These are phyloP conservation scores for Astrothelium macrocarpum DNA, from an alignment of 495 filamentous ascomycete genomes.

Conservation along the genomic window DNA sequence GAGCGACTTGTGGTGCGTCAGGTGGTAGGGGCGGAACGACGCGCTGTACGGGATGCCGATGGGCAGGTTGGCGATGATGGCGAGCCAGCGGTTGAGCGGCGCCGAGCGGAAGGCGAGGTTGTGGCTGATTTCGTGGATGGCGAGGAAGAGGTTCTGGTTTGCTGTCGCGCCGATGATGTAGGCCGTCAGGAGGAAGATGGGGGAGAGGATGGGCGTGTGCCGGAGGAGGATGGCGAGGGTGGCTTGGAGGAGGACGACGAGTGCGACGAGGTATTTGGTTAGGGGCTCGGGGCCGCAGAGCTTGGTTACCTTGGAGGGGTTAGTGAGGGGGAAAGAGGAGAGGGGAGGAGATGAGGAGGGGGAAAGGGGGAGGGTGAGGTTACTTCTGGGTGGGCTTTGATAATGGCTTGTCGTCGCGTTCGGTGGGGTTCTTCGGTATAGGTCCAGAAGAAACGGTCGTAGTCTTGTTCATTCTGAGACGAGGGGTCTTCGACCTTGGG, in stretches of 20 bases:
- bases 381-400: slow-evolving; percentile 98
- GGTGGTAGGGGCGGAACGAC: slow-evolving; percentile 96
- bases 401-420: slow-evolving; percentile 81
- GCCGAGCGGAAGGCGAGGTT: slow-evolving; percentile 88
- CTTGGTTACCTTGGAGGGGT: slow-evolving; percentile 65
- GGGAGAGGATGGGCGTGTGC: slow-evolving; percentile 70
- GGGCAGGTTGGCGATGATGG: slow-evolving; percentile 88
- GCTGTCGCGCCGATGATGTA: slow-evolving; percentile 92
- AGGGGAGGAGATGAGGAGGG: not conserved
- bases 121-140: slow-evolving; percentile 98
- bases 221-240: slow-evolving; percentile 70
- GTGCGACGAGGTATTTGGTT: slow-evolving; percentile 85
- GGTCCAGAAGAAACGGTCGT: slow-evolving; percentile 75
- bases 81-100: slow-evolving; percentile 73
- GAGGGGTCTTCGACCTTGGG: not conserved
- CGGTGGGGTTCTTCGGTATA: slow-evolving; percentile 98
- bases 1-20: slow-evolving; percentile 98
- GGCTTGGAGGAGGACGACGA: slow-evolving; percentile 76
- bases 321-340: not conserved
- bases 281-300: slow-evolving; percentile 94
- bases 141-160: slow-evolving; percentile 97
- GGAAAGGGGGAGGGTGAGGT: not conserved
- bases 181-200: slow-evolving; percentile 70
- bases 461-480: slow-evolving; percentile 7
- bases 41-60: slow-evolving; percentile 95